Evolutionary conservation across 495 filamentous ascomycete species (phyloP), one percentile per base, ranked within the genome.

Genomic region (Amorphotheca resinae): DNA sequence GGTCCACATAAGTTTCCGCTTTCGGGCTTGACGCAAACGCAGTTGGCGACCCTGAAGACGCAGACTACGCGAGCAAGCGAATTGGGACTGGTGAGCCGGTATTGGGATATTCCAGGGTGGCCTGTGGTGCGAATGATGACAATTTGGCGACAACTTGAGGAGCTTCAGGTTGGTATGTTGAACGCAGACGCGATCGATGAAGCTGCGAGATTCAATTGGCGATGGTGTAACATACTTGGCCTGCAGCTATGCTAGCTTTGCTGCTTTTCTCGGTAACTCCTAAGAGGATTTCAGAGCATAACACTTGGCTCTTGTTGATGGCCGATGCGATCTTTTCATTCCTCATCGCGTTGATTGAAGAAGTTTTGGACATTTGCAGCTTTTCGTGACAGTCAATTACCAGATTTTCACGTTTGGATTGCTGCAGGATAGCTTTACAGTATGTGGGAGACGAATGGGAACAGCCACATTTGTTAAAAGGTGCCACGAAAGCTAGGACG

Each of bases 1-100:
- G 40, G 40, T 7, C 4, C n/a, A 9, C 26, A 4, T 21, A 44
- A 40, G 12, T 46, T 52, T 22, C 44, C 40, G 9, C 22, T 12
- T 8, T 48, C 52, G 6, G 46, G 57, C 0, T 55, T 71, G 17
- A 62, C 65, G 9, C 45, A 49, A 30, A n/a, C 7, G 4, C 40
- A 53, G 16, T 42, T 53, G n/a, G 26, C n/a, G 20, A 25, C 22
- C 1, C 7, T 54, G 15, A 25, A 35, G 25, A 21, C 9, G 6
- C 52, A 54, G 30, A 44, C 51, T 18, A 15, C 45, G 9, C n/a
- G 33, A 22, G 52, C 52, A 4, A 26, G 16, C 1, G 30, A 25
- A 1, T 30, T 50, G 17, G 52, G 48, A 6, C 26, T 54, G 22
- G 32, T 48, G 21, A 51, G 44, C 23, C 44, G 52, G 33, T 54